Conservation (phyloP, 2,329 filamentous ascomycete species). For the Fusarium subglutinans region DNA sequence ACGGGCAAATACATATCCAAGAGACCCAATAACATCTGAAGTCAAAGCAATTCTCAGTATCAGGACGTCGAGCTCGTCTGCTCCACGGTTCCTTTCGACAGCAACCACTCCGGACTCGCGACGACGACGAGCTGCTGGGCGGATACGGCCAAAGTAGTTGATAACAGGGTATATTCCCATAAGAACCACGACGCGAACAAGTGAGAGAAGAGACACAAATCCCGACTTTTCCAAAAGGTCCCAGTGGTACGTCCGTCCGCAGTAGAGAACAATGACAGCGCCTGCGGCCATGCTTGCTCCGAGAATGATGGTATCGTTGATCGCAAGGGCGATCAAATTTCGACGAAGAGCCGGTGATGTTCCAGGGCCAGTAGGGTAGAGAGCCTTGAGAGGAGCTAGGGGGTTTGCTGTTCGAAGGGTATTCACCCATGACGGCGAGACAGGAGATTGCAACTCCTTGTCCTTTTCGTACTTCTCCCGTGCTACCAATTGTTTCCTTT, state of each 20-base stretch:
- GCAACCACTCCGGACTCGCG: constrained; percentile 49
- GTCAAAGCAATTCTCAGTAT: constrained; percentile 79
- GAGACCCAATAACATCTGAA: constrained; percentile 78
- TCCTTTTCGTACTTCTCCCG: constrained; percentile 70
- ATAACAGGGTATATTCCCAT: constrained; percentile 78
- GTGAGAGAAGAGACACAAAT: constrained; percentile 83
- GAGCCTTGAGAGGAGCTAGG: constrained; percentile 78
- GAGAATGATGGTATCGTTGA: constrained; percentile 84
- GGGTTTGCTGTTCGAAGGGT: constrained; percentile 67
- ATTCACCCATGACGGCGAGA: constrained; percentile 43
- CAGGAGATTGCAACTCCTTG: constrained; percentile 49
- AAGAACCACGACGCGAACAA: constrained; percentile 78
- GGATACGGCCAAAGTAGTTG: constrained; percentile 76
- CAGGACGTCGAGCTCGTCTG: constrained; percentile 79
- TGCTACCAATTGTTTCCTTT: constrained; percentile 74
- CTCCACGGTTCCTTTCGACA: constrained; percentile 69
- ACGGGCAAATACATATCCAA: constrained; percentile 76
- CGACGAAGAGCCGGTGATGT: constrained; percentile 69
- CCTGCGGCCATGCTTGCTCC: constrained; percentile 83
- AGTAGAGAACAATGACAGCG: constrained; percentile 86
- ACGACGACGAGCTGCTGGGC: constrained; percentile 56
- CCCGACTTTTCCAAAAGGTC: constrained; percentile 79
- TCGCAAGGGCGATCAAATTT: constrained; percentile 84
- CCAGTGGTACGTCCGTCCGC: constrained; percentile 84
- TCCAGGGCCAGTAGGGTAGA: constrained; percentile 76